Evolutionary conservation across 495 filamentous ascomycete species (phyloP).

Genomic region (Cercophora sp.): DNA sequence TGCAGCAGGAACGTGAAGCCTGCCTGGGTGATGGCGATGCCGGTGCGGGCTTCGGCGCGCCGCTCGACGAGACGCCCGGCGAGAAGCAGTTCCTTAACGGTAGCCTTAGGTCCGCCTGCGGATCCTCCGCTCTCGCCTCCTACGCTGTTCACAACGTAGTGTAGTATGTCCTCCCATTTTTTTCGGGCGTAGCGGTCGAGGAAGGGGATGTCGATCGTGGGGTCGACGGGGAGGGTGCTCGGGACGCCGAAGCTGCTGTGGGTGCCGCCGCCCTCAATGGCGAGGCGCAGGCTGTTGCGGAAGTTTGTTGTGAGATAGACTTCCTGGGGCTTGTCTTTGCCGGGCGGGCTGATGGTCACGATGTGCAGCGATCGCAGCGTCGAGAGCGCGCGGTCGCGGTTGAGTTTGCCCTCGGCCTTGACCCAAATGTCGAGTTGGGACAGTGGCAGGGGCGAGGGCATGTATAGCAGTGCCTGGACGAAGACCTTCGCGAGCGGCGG

Average conservation of each 20-base stretch:
- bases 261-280: conserved; percentile 78
- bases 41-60: conserved; percentile 48
- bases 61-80: conserved; percentile 73
- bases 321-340: conserved; percentile 55
- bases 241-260: conserved; percentile 89
- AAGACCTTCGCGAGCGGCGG: conserved; percentile 90
- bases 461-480: conserved; percentile 90
- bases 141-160: conserved; percentile 77
- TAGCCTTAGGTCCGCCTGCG: conserved; percentile 57
- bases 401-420: conserved; percentile 63
- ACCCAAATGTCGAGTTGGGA: conserved; percentile 82
- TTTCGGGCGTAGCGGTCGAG: conserved; percentile 82
- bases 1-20: conserved; percentile 94
- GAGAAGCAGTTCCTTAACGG: conserved; percentile 77
- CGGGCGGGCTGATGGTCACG: conserved; percentile 54
- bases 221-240: conserved; percentile 54
- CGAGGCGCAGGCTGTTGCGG: conserved; percentile 69
- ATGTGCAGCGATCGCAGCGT: conserved; percentile 83
- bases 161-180: conserved; percentile 93
- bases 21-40: conserved; percentile 72
- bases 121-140: conserved; percentile 31
- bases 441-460: conserved; percentile 68
- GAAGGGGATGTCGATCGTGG: conserved; percentile 57
- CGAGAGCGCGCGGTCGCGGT: conserved; percentile 76
- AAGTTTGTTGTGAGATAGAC: conserved; percentile 74